Evolutionary conservation across 1,284 basidiomycete genomes (phyloP), one percentile per base, ranked within the genome.

Genomic region (Chalciporus sp.): DNA sequence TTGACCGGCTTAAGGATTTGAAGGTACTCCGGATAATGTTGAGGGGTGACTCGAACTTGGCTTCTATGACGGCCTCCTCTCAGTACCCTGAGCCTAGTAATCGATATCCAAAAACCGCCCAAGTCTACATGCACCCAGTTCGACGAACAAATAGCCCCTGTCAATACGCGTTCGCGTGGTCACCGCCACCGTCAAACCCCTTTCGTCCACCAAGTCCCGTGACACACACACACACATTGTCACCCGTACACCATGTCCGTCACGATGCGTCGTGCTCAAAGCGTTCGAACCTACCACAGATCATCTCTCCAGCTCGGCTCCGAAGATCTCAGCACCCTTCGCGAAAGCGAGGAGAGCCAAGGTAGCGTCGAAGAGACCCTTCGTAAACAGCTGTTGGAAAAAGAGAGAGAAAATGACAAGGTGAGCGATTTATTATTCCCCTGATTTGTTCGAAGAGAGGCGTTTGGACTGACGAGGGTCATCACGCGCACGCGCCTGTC

Each of bases 361-460:
- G 73, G 19, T 39, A 59, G 5, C 40, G 7, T 48, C 39, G 86
- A 90, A 61, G 86, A 86, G 49, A 69, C 75, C 2, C 73, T 90
- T 42, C 76, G 86, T 41, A 74, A 78, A 41, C 85, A 88, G 49
- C 70, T 90, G 49, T 66, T 87, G n/a, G 86, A 88, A 49, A 84
- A 83, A 59, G 85, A 88, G 46, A 73, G 85, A 49, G 87, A 90
- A 66, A 84, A 82, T 57, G 88, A 90, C 68, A 84, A 79, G 72
- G 87, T 85, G 47, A 33, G 69, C 37, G 50, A n/a, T n/a, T n/a
- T n/a, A n/a, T n/a, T n/a, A n/a, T n/a, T 29, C 11, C 26, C 26
- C 9, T 16, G 16, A n/a, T 16, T 11, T 7, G 19, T 16, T 19
- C 8, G 37, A 14, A 16, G 0, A 8, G 16, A 37, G 29, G n/a